These are phyloP conservation scores for Heritiera fomes DNA, from an alignment of 345 rosid genomes.

Conservation along the genomic window DNA sequence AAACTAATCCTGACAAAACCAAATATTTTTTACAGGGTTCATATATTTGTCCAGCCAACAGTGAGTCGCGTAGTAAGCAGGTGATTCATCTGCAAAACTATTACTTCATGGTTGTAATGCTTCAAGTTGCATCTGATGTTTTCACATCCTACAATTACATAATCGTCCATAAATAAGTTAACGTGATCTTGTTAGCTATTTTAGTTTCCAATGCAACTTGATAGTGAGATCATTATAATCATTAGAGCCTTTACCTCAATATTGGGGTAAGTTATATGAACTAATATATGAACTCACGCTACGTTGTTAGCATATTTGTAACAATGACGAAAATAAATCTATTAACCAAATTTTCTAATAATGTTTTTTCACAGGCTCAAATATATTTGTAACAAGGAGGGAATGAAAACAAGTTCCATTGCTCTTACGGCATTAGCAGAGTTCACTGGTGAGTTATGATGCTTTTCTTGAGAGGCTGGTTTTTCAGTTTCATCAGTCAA, in stretches of 20 bases:
- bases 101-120: neutral
- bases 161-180: neutral
- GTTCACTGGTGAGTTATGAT: constrained; percentile 66
- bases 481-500: neutral
- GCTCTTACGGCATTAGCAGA: constrained; percentile 85
- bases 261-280: too few relatives aligned
- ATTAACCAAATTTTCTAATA: constrained; percentile 6
- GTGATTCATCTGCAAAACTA: constrained; percentile 33
- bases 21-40: constrained; percentile 65
- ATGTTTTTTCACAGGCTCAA: constrained; percentile 59
- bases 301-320: too few relatives aligned
- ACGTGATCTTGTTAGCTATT: neutral
- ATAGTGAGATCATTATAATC: neutral
- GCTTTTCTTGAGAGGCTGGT: constrained; percentile 8
- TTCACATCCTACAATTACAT: constrained; percentile 15
- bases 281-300: too few relatives aligned
- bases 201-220: neutral
- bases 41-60: constrained; percentile 86
- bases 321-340: neutral
- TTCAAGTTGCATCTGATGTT: constrained; percentile 13
- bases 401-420: constrained; percentile 79
- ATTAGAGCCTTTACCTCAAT: too few relatives aligned
- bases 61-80: constrained; percentile 87
- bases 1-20: constrained; percentile 13
- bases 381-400: constrained; percentile 81